Conservation (phyloP, 192 early-diverging fungal genomes). For the Coemansia umbellata region DNA sequence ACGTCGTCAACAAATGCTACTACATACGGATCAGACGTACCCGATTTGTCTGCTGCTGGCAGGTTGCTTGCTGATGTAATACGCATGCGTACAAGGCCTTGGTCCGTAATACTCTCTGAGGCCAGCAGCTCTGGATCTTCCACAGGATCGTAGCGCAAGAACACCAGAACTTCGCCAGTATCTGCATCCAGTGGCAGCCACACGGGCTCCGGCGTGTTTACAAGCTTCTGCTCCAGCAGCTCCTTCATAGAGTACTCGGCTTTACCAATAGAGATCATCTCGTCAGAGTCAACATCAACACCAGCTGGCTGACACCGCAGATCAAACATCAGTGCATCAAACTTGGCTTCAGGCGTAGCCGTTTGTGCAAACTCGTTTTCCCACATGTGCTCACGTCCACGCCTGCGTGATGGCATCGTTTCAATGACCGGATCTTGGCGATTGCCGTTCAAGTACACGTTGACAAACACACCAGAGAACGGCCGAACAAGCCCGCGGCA, state of each 20-base stretch:
- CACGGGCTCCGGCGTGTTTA: constrained; percentile 46
- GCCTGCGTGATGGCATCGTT: constrained; percentile 44
- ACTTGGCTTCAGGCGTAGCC: constrained; percentile 32
- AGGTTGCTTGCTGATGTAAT: constrained; percentile 57
- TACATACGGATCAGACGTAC: constrained; percentile 70
- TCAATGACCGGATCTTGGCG: constrained; percentile 42
- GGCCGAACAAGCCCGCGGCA: constrained; percentile 49
- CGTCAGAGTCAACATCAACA: constrained; percentile 25
- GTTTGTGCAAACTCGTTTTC: constrained; percentile 47
- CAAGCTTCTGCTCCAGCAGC: constrained; percentile 37
- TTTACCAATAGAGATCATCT: constrained; percentile 51
- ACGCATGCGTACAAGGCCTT: constrained; percentile 63
- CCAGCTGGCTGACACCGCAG: constrained; percentile 39
- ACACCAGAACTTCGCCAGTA: constrained; percentile 48
- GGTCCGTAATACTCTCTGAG: constrained; percentile 54
- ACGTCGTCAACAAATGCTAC: constrained; percentile 62
- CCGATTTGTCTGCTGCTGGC: constrained; percentile 66
- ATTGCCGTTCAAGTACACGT: constrained; percentile 45
- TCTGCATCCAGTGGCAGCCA: constrained; percentile 52
- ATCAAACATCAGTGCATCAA: constrained; percentile 39
- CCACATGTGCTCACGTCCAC: constrained; percentile 50
- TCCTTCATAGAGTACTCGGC: constrained; percentile 46
- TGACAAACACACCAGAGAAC: constrained; percentile 49
- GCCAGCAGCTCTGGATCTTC: constrained; percentile 42
- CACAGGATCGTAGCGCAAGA: constrained; percentile 49